These are phyloP conservation scores for Eutrema salsugineum DNA, from an alignment of 441 rosid genomes.

Conservation along the genomic window DNA sequence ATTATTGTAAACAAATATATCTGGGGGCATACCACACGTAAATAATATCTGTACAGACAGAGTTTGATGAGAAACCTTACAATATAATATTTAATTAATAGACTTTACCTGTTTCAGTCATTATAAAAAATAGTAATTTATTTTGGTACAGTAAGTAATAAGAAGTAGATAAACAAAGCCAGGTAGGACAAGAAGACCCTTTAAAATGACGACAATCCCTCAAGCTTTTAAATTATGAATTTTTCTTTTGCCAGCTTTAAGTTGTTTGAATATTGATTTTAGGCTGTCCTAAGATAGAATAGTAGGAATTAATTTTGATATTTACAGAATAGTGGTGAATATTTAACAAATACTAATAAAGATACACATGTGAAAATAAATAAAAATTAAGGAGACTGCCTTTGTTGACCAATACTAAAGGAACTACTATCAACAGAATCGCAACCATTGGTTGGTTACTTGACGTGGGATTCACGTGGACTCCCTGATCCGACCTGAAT, in stretches of 20 bases:
- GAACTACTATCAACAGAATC: background rate
- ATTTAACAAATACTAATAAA: background rate
- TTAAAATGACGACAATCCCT: background rate
- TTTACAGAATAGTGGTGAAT: background rate
- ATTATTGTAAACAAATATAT: too few species aligned
- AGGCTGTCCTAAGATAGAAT: background rate
- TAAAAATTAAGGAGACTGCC: background rate
- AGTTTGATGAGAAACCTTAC: too few species aligned
- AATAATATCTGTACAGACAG: too few species aligned
- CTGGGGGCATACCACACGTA: too few species aligned
- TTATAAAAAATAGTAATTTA: too few species aligned
- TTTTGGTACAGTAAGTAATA: too few species aligned
- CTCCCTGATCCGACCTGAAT: slow-evolving; percentile 21
- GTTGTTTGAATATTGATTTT: background rate
- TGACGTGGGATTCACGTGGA: slow-evolving; percentile 22
- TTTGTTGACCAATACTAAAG: slow-evolving; percentile 21
- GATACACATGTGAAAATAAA: background rate
- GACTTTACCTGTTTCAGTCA: too few species aligned
- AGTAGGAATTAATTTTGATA: background rate
- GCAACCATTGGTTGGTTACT: slow-evolving; percentile 6
- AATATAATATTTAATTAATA: too few species aligned
- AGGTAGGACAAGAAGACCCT: slow-evolving; percentile 13
- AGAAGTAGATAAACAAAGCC: background rate
- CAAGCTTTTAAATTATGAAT: background rate
- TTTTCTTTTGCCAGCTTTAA: background rate